Conservation (phyloP, 345 rosid species). For the Mallotus nudiflorus region DNA sequence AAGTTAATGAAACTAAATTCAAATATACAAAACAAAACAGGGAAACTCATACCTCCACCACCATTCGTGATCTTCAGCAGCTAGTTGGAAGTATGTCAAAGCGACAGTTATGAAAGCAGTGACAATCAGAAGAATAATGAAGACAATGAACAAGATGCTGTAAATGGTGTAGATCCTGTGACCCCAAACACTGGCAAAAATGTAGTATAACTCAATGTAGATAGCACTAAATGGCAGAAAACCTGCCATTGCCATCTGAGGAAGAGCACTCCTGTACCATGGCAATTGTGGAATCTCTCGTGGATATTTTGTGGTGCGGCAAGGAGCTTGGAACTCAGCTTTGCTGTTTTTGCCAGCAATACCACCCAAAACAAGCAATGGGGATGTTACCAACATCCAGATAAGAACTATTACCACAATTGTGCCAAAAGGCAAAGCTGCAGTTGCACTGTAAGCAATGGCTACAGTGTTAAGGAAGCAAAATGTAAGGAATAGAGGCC, state of each 20-base stretch:
- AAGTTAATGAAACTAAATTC: too few species aligned
- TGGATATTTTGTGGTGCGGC: conserved; percentile 84
- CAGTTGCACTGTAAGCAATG: conserved; percentile 77
- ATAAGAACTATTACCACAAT: conserved; percentile 81
- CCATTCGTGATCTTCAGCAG: conserved; percentile 92
- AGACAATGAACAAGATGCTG: conserved; percentile 80
- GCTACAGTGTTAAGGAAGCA: conserved; percentile 92
- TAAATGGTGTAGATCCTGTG: conserved; percentile 85
- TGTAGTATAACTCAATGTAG: conserved; percentile 86
- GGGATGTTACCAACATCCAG: conserved; percentile 83
- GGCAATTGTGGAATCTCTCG: conserved; percentile 80
- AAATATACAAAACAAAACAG: not conserved
- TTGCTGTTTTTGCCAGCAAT: conserved; percentile 92
- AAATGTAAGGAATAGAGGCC: conserved; percentile 81
- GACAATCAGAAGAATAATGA: conserved; percentile 76
- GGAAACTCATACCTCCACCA: conserved; percentile 71
- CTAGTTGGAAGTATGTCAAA: conserved; percentile 89
- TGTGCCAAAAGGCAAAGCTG: conserved; percentile 84
- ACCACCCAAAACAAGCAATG: conserved; percentile 86
- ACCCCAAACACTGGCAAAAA: conserved; percentile 89
- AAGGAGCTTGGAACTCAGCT: conserved; percentile 91
- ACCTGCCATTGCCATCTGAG: conserved; percentile 96
- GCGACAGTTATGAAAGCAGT: conserved; percentile 93
- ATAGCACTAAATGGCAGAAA: conserved; percentile 79
- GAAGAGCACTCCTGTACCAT: conserved; percentile 79